Base-by-base conservation (phyloP, 331 rosid species). In the Quercus lobata region DNA sequence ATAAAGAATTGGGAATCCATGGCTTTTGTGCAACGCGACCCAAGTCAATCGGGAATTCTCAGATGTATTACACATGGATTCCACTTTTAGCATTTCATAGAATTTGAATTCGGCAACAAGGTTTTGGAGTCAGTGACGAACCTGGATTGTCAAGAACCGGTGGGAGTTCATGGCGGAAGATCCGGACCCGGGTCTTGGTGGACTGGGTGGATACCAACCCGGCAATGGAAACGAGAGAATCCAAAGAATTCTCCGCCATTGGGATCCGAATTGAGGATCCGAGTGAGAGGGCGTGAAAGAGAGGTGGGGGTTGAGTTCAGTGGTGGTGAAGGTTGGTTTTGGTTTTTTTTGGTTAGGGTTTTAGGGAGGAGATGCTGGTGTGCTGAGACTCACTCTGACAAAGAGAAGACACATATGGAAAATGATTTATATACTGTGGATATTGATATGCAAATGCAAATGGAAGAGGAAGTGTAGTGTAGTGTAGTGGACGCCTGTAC, bases 101-200 rank as follows among this genome's bases (percentile, higher is more conserved):
- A 41, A 9, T 41, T 41, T 41, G 49, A 41, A 41, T 41, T 41
- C 49, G 49, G 49, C 49, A 41, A 41, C 49, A 0, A 41, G 49
- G 49, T 41, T 41, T 41, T 41, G 49, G 49, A 83, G 75, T 76
- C 72, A 9, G 53, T 11, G 53, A 71, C 82, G 73, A 65, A 92
- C 99, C 99, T 24, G 82, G 81, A 55, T 75, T 78, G n/a, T 49
- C 30, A 81, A 90, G 54, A 65, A 91, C 77, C 21, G 90, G 75
- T 30, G 97, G 91, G 76, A 96, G 80, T 84, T 96, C 92, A 52
- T 83, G 78, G 14, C 84, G 84, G 88, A 96, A 96, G 75, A 96
- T 90, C 71, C 87, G 86, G 75, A 88, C 74, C 11, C 97, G 99
- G 46, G 88, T 86, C 78, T 77, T 89, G 21, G 92, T 87, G 74